Base-by-base conservation (phyloP, 148 eudicot genomes). In the Rhododendron griersonianum region DNA sequence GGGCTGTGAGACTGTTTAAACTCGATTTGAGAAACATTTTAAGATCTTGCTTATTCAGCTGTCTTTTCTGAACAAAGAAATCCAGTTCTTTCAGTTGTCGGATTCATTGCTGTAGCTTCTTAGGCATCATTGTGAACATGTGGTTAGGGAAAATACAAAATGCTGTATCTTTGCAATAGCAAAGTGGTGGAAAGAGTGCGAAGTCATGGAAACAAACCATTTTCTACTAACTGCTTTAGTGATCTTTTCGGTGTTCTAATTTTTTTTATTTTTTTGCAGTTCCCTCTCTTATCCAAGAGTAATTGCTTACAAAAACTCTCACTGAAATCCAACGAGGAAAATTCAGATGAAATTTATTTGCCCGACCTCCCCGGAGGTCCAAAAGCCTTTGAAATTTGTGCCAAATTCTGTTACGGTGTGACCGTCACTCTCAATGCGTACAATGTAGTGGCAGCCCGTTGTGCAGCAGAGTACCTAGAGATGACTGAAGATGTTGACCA, bases 221-320 rank as follows among this genome's bases (percentile, higher is more conserved):
- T 69, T 7, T 69, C 6, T 35, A 51, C 21, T 7, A 55, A 71
- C 39, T 37, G 53, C 65, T 37, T 30, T 25, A 35, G 11, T 23
- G 23, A 39, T 41, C 78, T 55, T 55, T 11, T 37, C 21, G 86
- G 57, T 67, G 59, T 71, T 78, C 63, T 86, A 78, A 47, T 88
- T 37, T 77, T 6, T 5, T 39, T 39, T 73, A 3, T 45, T 25
- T 47, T 25, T 53, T 84, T 87, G 78, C 93, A 96, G 98, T 96
- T 94, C 90, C 98, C 98, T 84, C 92, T 96, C 25, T 63, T 96
- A 81, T 94, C 98, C 53, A 96, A 93, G 94, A 96, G 98, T 91
- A 89, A 86, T 78, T 85, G 84, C 81, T 84, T 96, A 84, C 98
- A 92, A 83, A 94, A 91, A 87, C 94, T 93, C 41, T 91, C 92